Conservation (phyloP, 2,329 filamentous ascomycete genomes). For the Diaporthe vexans region DNA sequence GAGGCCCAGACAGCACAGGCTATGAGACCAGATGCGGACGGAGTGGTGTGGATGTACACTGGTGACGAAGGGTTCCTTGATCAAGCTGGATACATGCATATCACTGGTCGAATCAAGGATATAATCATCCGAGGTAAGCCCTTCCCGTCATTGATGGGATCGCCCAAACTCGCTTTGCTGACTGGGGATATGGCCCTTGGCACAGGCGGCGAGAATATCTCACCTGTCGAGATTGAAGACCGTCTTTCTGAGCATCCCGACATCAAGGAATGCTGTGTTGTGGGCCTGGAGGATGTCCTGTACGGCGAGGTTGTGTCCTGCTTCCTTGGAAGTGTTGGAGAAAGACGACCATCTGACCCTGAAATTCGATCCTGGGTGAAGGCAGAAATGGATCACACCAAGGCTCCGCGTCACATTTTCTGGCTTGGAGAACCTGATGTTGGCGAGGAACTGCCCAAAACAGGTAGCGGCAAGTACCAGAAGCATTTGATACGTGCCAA, state of each 20-base stretch:
- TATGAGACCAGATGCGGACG: conserved; percentile 53
- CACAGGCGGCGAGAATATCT: conserved; percentile 4
- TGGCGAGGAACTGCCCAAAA: conserved; percentile 1
- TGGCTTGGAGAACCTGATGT: conserved; percentile 2
- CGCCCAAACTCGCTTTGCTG: no score
- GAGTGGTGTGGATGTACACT: conserved; percentile 65
- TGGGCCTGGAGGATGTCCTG: conserved; percentile 11
- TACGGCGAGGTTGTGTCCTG: conserved; percentile 11
- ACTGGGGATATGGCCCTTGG: background rate
- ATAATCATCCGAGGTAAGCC: conserved; percentile 15
- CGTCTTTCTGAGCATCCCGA: background rate
- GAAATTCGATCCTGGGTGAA: conserved; percentile 4
- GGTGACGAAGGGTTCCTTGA: conserved; percentile 68
- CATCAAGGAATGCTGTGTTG: background rate
- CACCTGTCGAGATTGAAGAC: conserved; percentile 4
- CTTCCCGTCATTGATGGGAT: background rate
- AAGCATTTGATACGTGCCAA: conserved; percentile 13
- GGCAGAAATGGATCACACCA: background rate
- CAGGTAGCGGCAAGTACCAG: conserved; percentile 4
- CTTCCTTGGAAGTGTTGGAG: background rate
- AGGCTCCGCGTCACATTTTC: conserved; percentile 1
- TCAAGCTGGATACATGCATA: conserved; percentile 59
- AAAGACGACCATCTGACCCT: background rate
- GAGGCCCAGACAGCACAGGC: conserved; percentile 47
- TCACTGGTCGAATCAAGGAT: conserved; percentile 75